Percentiles rank a stretch among this genome's conserved stretches.
Evolutionary conservation across 768 basidiomycete species (phyloP).

Genomic region (Boletus eberwhitei): DNA sequence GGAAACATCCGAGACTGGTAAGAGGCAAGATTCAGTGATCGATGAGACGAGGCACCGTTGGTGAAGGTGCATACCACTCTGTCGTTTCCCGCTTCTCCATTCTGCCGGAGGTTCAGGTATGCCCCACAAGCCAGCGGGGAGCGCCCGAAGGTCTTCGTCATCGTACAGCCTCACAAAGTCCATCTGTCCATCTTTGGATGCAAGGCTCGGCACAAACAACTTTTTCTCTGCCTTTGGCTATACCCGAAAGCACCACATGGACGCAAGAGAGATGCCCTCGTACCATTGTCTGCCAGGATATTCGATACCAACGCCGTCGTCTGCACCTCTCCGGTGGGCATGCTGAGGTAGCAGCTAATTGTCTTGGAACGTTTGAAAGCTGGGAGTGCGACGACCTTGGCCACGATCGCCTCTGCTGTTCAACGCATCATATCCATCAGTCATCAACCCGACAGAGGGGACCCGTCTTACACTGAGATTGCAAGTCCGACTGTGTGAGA

Average conservation of each 20-base stretch:
- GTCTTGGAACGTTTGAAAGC: conserved; percentile 47
- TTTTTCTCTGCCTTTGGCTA: conserved; percentile 47
- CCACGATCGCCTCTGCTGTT: conserved; percentile 37
- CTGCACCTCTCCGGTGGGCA: conserved; percentile 69
- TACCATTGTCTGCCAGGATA: conserved; percentile 54
- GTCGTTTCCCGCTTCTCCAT: conserved; percentile 44
- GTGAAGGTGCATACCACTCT: conserved; percentile 45
- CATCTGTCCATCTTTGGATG: conserved; percentile 48
- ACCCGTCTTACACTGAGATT: conserved; percentile 53
- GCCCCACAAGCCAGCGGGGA: conserved; percentile 68
- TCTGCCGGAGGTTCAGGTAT: conserved; percentile 61
- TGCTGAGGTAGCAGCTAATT: conserved; percentile 76
- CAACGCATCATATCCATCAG: conserved; percentile 2
- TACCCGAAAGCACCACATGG: background rate
- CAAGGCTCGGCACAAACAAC: conserved; percentile 69
- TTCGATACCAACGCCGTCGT: conserved; percentile 50
- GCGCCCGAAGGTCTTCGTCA: conserved; percentile 50
- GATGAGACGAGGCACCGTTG: background rate
- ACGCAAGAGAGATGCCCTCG: conserved; percentile 11
- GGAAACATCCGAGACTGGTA: conserved; percentile 30
- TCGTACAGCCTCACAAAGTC: conserved; percentile 63
- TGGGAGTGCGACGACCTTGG: conserved; percentile 47
- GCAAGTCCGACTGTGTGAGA: conserved; percentile 43
- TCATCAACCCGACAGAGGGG: background rate
- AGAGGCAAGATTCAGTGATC: conserved; percentile 3